Base-by-base conservation (phyloP, 495 filamentous ascomycete genomes). In the Talaromyces nanjingensis region DNA sequence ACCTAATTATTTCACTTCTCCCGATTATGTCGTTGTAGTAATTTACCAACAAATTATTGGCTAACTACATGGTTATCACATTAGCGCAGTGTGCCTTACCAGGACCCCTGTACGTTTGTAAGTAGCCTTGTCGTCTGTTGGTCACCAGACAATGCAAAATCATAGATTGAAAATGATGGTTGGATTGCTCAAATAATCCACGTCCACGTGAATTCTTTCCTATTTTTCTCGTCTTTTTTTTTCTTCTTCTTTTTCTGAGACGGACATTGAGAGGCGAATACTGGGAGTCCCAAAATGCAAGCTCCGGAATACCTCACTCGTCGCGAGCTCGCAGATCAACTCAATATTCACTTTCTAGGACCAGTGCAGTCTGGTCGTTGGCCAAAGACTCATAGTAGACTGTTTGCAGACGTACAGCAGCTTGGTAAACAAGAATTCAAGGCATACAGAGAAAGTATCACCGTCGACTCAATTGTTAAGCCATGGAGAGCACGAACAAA, bases 1-100 rank as follows among this genome's bases (percentile, higher is more conserved):
- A 20, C 7, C n/a, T 8, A 20, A 7, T 20, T 49, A 49, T 18
- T 20, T 49, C 18, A 20, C 8, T 22, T 18, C 18, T 12, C 6
- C 45, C 6, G n/a, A 49, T 5, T 4, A 49, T 49, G 45, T 76
- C 18, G 45, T 20, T 37, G 33, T 27, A 29, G n/a, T 56, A 31
- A 29, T 16, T 29, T 27, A 20, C 24, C 4, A 18, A 25, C 4
- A 16, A 5, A 42, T 16, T 16, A 42, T 42, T 42, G 37, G 37
- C 37, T 42, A 5, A 42, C 14, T 16, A 42, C 12, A 16, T 42
- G 14, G n/a, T 16, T 29, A 56, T 29, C 9, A 56, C 29, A 20
- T 56, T 56, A 56, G 29, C 24, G 24, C 22, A 29, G 24, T 56
- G 24, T 16, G 24, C 24, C 54, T 56, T 31, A 24, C 24, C 54